Conservation (phyloP, 2,329 filamentous ascomycete species). For the Pseudogymnoascus sp. region DNA sequence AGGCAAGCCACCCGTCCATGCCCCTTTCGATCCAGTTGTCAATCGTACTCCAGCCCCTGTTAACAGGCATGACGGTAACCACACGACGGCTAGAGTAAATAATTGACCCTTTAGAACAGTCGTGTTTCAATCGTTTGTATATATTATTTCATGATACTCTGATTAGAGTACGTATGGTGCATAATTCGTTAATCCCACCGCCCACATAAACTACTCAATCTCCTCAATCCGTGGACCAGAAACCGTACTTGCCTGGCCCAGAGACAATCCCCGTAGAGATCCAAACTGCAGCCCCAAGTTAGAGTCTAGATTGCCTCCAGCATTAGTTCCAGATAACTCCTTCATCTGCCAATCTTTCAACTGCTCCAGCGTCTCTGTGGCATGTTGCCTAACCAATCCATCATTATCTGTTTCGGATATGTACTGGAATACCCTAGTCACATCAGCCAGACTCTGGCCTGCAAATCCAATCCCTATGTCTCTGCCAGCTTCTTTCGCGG, state of each 20-base stretch:
- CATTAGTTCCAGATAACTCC: conserved; percentile 37
- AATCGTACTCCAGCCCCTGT: neutral
- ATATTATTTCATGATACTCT: neutral
- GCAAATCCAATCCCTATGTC: conserved; percentile 48
- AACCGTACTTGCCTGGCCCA: conserved; percentile 29
- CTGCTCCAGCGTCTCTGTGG: conserved; percentile 58
- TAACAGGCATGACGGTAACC: neutral
- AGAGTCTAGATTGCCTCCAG: conserved; percentile 14
- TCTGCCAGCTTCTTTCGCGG: conserved; percentile 39
- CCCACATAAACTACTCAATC: conserved; percentile 41
- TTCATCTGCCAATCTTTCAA: conserved; percentile 55
- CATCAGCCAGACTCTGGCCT: conserved; percentile 50
- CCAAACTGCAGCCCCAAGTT: conserved; percentile 26
- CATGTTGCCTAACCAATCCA: conserved; percentile 60
- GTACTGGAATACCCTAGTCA: conserved; percentile 56
- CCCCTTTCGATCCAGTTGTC: neutral
- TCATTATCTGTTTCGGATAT: conserved; percentile 60
- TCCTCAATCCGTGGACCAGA: conserved; percentile 46
- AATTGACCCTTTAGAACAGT: neutral
- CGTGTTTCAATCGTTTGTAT: neutral
- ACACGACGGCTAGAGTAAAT: neutral
- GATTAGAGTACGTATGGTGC: neutral
- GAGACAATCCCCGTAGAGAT: conserved; percentile 38
- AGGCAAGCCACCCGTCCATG: neutral
- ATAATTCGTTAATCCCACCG: neutral